Base-by-base conservation (phyloP, 2,329 filamentous ascomycete genomes). In the Verticillium klebahnii region DNA sequence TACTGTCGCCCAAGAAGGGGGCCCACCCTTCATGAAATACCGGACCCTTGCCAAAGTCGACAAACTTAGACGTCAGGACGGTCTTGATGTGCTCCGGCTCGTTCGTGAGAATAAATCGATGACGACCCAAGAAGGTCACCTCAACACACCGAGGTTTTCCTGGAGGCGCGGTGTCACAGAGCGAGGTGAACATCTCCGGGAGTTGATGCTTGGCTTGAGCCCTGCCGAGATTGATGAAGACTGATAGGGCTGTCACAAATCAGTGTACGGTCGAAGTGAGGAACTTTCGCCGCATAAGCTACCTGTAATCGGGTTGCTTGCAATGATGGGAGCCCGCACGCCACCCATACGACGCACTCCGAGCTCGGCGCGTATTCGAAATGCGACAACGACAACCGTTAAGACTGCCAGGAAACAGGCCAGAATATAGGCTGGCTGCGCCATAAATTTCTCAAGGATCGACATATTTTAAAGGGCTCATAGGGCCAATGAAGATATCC, bases 1-100 rank as follows among this genome's bases (percentile, higher is more conserved):
- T 86, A 55, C 82, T 82, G 63, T 85, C 76, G 2, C 84, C 84
- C 8, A 86, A 73, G 56, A 86, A 75, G 0, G 79, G 80, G 1
- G 72, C 67, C 71, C 82, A 79, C 3, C 74, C 69, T 1, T 71
- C 61, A 61, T 80, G 78, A 62, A 83, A 79, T n/a, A 66, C 62
- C 0, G 71, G 62, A 0, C 81, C 78, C 60, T 85, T 76, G 25
- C 77, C 77, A 62, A 81, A 88, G 63, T 85, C 80, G 61, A 80
- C 75, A 69, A 87, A 87, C 60, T 85, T 78, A 31, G 79, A 80
- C 0, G 85, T 81, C 14, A 88, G 63, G 2, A 73, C 61, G 8
- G 71, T 66, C 62, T 73, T 69, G 56, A 74, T 68, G 61, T 88
- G 86, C 61, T 82, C 80, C 1, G 82, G 81, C 39, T 88, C 84